phyloP scores from a whole-genome alignment of 2,329 filamentous ascomycete species.

The Leptosphaerulina australis region DNA sequence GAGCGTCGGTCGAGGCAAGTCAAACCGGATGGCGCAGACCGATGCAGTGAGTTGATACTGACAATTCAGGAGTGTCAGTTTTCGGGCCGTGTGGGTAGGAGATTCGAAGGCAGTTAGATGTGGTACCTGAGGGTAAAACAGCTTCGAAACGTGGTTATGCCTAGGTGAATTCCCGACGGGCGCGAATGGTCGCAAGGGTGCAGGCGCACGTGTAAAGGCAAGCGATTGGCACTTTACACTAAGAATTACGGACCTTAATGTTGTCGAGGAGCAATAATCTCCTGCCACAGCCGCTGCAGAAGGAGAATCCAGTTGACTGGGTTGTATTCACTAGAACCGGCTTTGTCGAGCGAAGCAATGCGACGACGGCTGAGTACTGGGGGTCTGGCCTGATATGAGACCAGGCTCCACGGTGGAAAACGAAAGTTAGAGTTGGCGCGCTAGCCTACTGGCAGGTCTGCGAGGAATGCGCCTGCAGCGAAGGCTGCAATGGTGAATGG shows the following conservation, averaged over 20 bases:
- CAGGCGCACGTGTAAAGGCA: slow-evolving; percentile 21
- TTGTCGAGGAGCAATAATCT: neutral
- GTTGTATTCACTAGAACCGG: slow-evolving; percentile 13
- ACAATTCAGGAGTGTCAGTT: slow-evolving; percentile 28
- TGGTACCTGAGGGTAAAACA: slow-evolving; percentile 37
- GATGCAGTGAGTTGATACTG: slow-evolving; percentile 21
- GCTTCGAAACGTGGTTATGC: slow-evolving; percentile 46
- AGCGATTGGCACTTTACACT: slow-evolving; percentile 33
- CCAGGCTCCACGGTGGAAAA: slow-evolving; percentile 18
- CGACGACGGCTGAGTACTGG: slow-evolving; percentile 15
- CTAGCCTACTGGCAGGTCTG: slow-evolving; percentile 28
- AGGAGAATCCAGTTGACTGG: slow-evolving; percentile 25
- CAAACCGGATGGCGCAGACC: slow-evolving; percentile 28
- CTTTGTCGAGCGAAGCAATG: slow-evolving; percentile 21
- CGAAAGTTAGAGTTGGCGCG: slow-evolving; percentile 27
- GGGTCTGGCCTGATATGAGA: slow-evolving; percentile 33
- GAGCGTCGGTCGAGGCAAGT: slow-evolving; percentile 26
- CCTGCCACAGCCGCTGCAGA: slow-evolving; percentile 20
- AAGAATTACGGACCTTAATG: slow-evolving; percentile 22
- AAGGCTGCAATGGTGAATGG: slow-evolving; percentile 25
- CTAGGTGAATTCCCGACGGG: slow-evolving; percentile 15
- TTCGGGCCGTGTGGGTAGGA: slow-evolving; percentile 24
- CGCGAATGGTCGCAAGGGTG: slow-evolving; percentile 9
- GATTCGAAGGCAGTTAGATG: slow-evolving; percentile 24
- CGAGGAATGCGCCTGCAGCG: slow-evolving; percentile 38